A percentile compares a stretch with the other conserved stretches of the same genome.
Conservation (phyloP, 208 protist species). For the Acanthamoeba healyi region DNA sequence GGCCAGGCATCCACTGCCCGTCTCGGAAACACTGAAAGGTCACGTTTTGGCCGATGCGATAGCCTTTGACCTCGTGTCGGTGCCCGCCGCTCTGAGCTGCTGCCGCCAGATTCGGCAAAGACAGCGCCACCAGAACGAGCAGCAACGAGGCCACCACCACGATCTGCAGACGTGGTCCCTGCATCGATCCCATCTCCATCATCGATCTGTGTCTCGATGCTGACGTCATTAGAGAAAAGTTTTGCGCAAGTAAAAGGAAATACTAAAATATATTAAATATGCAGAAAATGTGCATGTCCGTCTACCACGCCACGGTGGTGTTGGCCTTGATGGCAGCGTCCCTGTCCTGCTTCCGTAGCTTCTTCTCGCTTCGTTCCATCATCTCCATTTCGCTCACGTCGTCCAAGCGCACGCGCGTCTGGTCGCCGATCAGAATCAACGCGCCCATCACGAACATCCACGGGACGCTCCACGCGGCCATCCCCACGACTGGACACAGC, state of each 20-base stretch:
- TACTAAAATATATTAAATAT: not conserved
- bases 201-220: too few relatives aligned
- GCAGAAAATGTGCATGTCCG: not conserved
- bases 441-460: not conserved
- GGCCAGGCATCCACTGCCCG: conserved; percentile 14
- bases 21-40: conserved; percentile 15
- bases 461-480: not conserved
- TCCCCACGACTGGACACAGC: not conserved
- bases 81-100: not conserved
- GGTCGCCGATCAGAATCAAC: not conserved
- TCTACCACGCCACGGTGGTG: not conserved
- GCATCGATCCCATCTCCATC: not conserved
- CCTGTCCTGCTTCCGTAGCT: not conserved
- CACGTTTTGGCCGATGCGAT: conserved; percentile 48
- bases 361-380: not conserved
- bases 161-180: not conserved
- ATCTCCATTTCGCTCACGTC: not conserved
- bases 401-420: not conserved
- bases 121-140: not conserved
- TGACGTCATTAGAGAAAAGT: too few relatives aligned
- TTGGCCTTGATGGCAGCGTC: not conserved
- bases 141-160: too few relatives aligned
- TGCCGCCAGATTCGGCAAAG: too few relatives aligned
- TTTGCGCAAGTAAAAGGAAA: not conserved
- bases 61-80: conserved; percentile 8